phyloP scores from a whole-genome alignment of 768 basidiomycete genomes.

The Tricholoma furcatifolium region DNA sequence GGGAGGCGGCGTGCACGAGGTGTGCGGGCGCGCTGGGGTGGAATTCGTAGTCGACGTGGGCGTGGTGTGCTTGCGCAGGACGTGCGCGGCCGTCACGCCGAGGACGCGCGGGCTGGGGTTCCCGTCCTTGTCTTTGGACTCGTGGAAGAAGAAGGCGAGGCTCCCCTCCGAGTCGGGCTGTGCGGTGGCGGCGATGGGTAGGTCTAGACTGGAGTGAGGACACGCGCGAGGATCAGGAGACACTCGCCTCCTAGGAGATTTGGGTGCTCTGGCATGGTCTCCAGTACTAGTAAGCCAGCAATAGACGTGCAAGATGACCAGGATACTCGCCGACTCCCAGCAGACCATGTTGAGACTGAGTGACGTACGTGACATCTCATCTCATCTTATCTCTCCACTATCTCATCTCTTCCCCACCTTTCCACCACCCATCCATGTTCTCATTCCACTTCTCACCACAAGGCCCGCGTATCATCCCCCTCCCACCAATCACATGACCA shows the following conservation, averaged over 20 bases:
- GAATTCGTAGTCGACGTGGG: conserved; percentile 26
- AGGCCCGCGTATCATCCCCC: too few species aligned
- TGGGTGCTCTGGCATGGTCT: background rate
- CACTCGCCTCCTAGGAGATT: background rate
- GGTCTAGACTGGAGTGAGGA: conserved; percentile 15
- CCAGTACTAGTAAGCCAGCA: background rate
- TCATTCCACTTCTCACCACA: too few species aligned
- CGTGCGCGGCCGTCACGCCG: conserved; percentile 27
- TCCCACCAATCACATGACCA: too few species aligned
- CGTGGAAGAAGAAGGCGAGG: conserved; percentile 29
- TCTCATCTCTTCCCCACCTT: too few species aligned
- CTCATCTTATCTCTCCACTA: too few species aligned
- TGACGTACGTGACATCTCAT: too few species aligned
- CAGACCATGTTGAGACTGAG: too few species aligned
- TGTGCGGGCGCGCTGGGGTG: conserved; percentile 18
- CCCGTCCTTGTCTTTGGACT: conserved; percentile 25
- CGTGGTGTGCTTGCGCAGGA: conserved; percentile 25
- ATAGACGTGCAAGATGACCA: background rate
- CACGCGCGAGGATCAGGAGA: conserved; percentile 20
- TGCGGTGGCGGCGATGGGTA: conserved; percentile 20
- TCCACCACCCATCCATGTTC: too few species aligned
- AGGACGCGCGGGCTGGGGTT: conserved; percentile 22
- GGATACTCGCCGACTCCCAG: background rate
- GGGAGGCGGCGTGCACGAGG: background rate
- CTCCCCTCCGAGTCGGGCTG: conserved; percentile 28